Evolutionary conservation across 2,329 filamentous ascomycete genomes (phyloP).

Genomic region (Pseudogymnoascus sp.): DNA sequence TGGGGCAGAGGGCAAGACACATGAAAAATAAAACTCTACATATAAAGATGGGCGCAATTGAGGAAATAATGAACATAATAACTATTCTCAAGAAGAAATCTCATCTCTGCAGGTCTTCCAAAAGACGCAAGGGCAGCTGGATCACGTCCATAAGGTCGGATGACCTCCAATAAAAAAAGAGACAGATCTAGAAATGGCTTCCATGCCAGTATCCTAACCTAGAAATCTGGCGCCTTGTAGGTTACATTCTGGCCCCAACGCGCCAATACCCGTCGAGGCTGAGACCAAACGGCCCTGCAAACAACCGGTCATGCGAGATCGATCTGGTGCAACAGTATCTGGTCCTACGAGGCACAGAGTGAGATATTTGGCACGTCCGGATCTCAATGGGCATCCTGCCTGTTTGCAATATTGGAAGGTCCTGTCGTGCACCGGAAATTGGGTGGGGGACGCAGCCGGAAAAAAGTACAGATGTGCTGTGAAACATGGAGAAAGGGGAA

Average conservation of each 20-base stretch:
- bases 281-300: slow-evolving; percentile 7
- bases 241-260: not conserved
- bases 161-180: slow-evolving; percentile 2
- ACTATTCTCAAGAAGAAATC: not conserved
- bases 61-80: not conserved
- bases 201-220: slow-evolving; percentile 1
- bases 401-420: slow-evolving; percentile 2
- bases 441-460: not conserved
- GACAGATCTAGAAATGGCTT: slow-evolving; percentile 2
- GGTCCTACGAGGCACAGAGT: slow-evolving; percentile 3
- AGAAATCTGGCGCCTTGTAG: not conserved
- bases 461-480: slow-evolving; percentile 2
- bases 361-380: not conserved
- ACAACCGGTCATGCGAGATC: slow-evolving; percentile 8
- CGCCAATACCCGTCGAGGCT: not conserved
- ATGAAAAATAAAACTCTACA: not conserved
- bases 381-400: slow-evolving; percentile 2
- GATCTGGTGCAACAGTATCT: slow-evolving; percentile 5
- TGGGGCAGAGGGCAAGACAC: not conserved
- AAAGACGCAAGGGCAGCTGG: not conserved
- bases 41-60: not conserved
- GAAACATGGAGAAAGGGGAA: slow-evolving; percentile 1
- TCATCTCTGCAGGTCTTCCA: not conserved
- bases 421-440: slow-evolving; percentile 4
- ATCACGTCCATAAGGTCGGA: not conserved